These are phyloP conservation scores for Rhizopogon salebrosus DNA, from an alignment of 768 basidiomycete species.

Conservation along the genomic window DNA sequence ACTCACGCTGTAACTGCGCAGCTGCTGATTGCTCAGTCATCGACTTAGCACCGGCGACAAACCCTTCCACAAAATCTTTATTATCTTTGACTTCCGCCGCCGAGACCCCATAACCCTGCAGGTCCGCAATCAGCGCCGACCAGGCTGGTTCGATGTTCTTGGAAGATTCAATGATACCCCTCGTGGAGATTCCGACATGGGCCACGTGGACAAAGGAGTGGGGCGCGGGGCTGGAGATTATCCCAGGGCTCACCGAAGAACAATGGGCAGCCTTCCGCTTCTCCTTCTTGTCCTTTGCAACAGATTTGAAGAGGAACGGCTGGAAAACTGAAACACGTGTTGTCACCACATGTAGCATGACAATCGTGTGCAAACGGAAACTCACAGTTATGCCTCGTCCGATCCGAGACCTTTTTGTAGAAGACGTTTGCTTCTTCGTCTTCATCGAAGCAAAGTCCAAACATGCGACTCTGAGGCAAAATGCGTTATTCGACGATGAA, in stretches of 20 bases:
- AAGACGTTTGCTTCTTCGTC: slow-evolving; percentile 55
- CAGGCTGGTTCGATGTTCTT: slow-evolving; percentile 50
- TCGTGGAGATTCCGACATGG: slow-evolving; percentile 54
- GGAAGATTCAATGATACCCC: slow-evolving; percentile 48
- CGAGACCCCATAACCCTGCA: slow-evolving; percentile 35
- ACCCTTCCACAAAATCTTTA: slow-evolving; percentile 31
- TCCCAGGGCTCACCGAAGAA: slow-evolving; percentile 25
- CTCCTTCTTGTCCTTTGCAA: slow-evolving; percentile 19
- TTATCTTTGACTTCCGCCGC: slow-evolving; percentile 25
- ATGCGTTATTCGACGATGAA: neutral
- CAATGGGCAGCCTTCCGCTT: slow-evolving; percentile 31
- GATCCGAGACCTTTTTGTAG: slow-evolving; percentile 53
- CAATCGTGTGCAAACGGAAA: slow-evolving; percentile 4
- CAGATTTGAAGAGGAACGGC: slow-evolving; percentile 22
- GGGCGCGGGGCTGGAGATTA: slow-evolving; percentile 55
- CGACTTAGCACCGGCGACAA: slow-evolving; percentile 12
- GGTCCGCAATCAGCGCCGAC: slow-evolving; percentile 39
- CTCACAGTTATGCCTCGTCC: slow-evolving; percentile 40
- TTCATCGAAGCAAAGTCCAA: slow-evolving; percentile 55
- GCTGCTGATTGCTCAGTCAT: neutral
- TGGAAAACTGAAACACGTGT: slow-evolving; percentile 20
- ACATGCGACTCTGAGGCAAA: slow-evolving; percentile 34
- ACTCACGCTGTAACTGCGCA: slow-evolving; percentile 4
- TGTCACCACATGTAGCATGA: neutral
- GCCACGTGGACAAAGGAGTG: slow-evolving; percentile 63